phyloP scores from a whole-genome alignment of 371 early-diverging fungal genomes.

The Mortierella sp. region DNA sequence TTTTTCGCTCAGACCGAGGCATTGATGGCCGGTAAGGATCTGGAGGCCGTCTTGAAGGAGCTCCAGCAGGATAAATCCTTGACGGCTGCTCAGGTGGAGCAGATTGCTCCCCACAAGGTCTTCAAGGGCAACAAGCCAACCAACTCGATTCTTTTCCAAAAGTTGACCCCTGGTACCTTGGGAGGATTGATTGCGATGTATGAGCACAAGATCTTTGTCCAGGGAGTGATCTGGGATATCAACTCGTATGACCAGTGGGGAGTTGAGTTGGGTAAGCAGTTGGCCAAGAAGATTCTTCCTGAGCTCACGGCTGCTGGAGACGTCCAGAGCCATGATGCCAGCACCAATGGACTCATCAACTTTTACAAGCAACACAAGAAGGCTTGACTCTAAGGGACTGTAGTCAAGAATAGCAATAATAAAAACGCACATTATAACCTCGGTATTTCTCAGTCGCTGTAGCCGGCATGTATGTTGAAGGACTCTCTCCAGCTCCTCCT shows the following conservation, averaged over 20 bases:
- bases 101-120: constrained; percentile 89
- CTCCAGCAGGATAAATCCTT: constrained; percentile 64
- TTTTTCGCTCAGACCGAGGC: constrained; percentile 99
- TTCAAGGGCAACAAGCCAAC: constrained; percentile 98
- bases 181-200: constrained; percentile 97
- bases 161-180: constrained; percentile 92
- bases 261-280: constrained; percentile 99
- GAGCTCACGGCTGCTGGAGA: constrained; percentile 71
- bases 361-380: constrained; percentile 75
- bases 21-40: constrained; percentile 93
- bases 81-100: constrained; percentile 62
- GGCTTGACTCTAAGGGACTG: constrained; percentile 1
- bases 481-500: no score
- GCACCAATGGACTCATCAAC: constrained; percentile 96
- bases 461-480: no score
- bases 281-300: constrained; percentile 96
- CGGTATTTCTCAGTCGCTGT: no score
- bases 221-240: constrained; percentile 98
- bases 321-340: constrained; percentile 86
- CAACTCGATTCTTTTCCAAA: constrained; percentile 94
- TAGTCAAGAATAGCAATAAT: no score
- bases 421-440: neutral
- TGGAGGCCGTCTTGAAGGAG: constrained; percentile 81
- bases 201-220: constrained; percentile 99
- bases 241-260: constrained; percentile 99